Conservation (phyloP, 495 filamentous ascomycete species). For the Daldinia caldariorum region DNA sequence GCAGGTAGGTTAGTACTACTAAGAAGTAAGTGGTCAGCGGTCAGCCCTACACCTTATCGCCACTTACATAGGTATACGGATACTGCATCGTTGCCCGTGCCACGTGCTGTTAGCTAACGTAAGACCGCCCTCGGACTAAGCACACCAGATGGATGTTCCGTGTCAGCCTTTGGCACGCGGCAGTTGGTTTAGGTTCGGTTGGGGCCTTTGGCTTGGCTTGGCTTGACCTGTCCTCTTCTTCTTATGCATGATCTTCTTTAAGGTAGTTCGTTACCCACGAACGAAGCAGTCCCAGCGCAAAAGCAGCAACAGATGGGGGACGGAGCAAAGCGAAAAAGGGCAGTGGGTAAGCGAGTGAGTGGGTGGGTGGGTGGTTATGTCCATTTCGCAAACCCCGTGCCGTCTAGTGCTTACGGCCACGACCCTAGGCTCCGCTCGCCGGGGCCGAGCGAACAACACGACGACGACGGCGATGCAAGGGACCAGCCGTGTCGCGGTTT, state of each 20-base stretch:
- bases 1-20: no score
- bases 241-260: no score
- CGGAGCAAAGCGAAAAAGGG: neutral
- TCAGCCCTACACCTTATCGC: slow-evolving; percentile 25
- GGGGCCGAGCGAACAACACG: neutral
- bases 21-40: slow-evolving; percentile 1
- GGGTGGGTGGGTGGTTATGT: neutral
- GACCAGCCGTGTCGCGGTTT: neutral
- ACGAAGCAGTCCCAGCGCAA: neutral
- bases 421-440: neutral
- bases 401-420: slow-evolving; percentile 9
- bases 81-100: slow-evolving; percentile 27
- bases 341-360: neutral
- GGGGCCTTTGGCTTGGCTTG: no score
- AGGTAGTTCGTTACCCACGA: slow-evolving; percentile 7
- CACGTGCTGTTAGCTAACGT: slow-evolving; percentile 40
- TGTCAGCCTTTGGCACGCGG: slow-evolving; percentile 11
- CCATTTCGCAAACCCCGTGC: neutral
- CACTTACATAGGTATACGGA: slow-evolving; percentile 22
- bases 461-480: neutral
- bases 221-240: neutral
- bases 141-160: neutral
- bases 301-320: neutral
- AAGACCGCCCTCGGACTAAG: slow-evolving; percentile 20
- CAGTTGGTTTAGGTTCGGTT: slow-evolving; percentile 12